Evolutionary conservation across 345 rosid genomes (phyloP).

Genomic region (Pistacia integerrima): DNA sequence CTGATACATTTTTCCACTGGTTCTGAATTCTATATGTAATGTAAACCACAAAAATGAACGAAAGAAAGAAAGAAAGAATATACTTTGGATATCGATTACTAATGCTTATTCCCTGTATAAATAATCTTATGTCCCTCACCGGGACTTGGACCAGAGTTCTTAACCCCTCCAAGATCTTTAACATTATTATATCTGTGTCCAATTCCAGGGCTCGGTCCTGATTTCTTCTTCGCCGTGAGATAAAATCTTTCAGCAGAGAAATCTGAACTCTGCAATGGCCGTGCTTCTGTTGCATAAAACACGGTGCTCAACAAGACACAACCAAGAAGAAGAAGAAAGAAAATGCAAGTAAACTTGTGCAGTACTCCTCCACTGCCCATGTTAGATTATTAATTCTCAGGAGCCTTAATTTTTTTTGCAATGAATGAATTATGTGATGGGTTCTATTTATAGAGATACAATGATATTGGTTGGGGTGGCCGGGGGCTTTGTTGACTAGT

Average conservation of each 20-base stretch:
- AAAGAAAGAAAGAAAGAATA: neutral
- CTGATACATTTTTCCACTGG: too few species aligned
- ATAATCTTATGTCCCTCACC: conserved; percentile 37
- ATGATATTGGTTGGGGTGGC: neutral
- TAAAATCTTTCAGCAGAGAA: conserved; percentile 7
- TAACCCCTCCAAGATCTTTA: neutral
- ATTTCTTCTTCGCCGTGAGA: conserved; percentile 18
- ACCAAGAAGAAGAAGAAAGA: conserved; percentile 16
- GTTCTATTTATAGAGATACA: conserved; percentile 26
- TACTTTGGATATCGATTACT: neutral
- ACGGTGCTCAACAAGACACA: conserved; percentile 18
- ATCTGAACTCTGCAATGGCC: conserved; percentile 23
- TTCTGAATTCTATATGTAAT: too few species aligned
- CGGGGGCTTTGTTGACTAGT: conserved; percentile 1
- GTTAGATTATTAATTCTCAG: neutral
- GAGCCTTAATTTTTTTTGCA: neutral
- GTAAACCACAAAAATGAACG: neutral
- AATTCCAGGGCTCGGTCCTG: conserved; percentile 48
- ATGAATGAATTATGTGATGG: neutral
- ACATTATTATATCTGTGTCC: conserved; percentile 24
- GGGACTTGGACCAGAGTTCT: conserved; percentile 48
- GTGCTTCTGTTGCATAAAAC: conserved; percentile 23
- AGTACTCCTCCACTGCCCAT: conserved; percentile 18
- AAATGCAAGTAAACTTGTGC: conserved; percentile 4
- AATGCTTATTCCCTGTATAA: conserved; percentile 16